Evolutionary conservation across 495 filamentous ascomycete genomes (phyloP), one percentile per base, ranked within the genome.

Genomic region (Lepraria neglecta): DNA sequence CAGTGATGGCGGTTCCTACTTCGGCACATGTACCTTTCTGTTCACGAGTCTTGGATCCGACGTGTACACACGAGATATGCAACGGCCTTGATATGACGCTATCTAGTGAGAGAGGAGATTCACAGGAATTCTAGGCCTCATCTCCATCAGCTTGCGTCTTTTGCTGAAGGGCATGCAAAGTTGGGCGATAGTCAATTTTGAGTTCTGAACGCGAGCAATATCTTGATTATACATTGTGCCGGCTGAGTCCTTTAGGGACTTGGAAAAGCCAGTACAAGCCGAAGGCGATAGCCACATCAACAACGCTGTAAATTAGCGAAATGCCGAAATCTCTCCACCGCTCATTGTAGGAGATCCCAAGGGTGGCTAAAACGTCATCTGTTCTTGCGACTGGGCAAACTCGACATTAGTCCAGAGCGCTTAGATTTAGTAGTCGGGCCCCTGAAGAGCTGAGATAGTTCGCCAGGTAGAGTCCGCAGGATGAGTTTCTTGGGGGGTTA

Each of bases 191-290:
- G 33, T 9, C 45, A 48, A 14, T 19, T 19, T 19, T 14, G 4
- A 4, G 12, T 19, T 19, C 6, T 48, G 24, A 27, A 48, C n/a
- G 45, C 45, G 45, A 48, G 24, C 45, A 48, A 27, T 14, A 5
- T 19, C 45, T 19, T 19, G 4, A 19, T 48, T 48, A 48, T 19
- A 24, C 30, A 55, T 27, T 55, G 19, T 6, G 19, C 6, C 30
- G 57, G n/a, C 59, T 14, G 30, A 31, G n/a, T 40, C 68, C 70
- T 82, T 91, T 92, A 19, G 88, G 87, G 55, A 95, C 87, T 50
- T 90, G 76, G 21, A 82, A 82, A 59, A 90, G 73, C 86, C 87
- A 95, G 80, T 94, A 95, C 46, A 95, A 75, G 59, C 76, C 75
- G 12, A 92, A 75, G 0, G 88, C 90, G 33, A 70, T 82, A 40